Evolutionary conservation across 179 eudicot genomes (phyloP), one percentile per base, ranked within the genome.

Genomic region (Drosera spatulata): DNA sequence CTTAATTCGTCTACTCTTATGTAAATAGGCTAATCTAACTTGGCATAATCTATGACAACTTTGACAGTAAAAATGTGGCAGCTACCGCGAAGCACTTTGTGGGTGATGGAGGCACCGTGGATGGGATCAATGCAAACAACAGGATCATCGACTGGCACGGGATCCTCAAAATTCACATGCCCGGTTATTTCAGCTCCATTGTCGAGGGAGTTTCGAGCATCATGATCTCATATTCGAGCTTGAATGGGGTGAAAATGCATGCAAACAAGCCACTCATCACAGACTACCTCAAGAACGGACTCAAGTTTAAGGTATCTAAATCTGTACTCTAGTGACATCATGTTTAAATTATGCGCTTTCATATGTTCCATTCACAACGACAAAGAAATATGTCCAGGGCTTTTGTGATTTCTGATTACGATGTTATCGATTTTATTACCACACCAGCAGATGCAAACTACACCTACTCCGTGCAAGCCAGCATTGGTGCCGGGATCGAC

Each of bases 61-160:
- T 43, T 43, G 45, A 58, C 58, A 87, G 95, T 70, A 59, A 60
- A 39, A 88, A 88, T 66, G 83, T 91, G 50, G 97, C 82, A 4
- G 97, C 97, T 56, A 87, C 96, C 74, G 96, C 94, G 48, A 91
- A 91, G 73, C 97, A 91, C 62, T 91, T 79, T 70, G 85, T 88
- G 59, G 97, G 78, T 5, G 78, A 74, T 69, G 78, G 78, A 9
- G 78, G 78, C 6, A 74, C 78, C 3, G 56, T 58, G 11, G 61
- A 66, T 9, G 78, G 78, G 12, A 74, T 74, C 49, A 69, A 74
- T 41, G 78, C 69, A 59, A 69, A 69, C 71, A 74, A 74, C 62
- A 74, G 74, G 0, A 63, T 61, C 14, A 69, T 62, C 2, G 71
- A 65, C 53, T 74, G 62, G 64, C 67, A 66, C 50, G 74, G 68